Evolutionary conservation across 345 rosid species (phyloP).

Genomic region (Rubroshorea leprosula): DNA sequence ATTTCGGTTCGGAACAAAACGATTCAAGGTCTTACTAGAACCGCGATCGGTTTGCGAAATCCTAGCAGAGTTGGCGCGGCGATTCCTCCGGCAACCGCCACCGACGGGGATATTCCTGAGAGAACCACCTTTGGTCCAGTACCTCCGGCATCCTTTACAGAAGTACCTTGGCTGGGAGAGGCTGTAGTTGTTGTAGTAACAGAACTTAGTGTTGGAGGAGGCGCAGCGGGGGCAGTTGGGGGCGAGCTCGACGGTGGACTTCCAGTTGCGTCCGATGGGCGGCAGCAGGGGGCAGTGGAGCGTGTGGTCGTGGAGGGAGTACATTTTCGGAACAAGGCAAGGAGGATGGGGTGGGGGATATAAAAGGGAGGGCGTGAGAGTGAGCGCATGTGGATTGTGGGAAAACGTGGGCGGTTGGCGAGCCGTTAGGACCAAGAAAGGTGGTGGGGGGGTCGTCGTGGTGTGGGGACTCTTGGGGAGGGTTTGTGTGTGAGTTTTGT

Average conservation of each 20-base stretch:
- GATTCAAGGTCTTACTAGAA: background rate
- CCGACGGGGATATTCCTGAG: conserved; percentile 80
- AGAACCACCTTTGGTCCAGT: conserved; percentile 93
- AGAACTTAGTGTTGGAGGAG: conserved; percentile 81
- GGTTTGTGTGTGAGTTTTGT: background rate
- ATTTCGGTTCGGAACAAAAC: background rate
- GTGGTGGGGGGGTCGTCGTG: background rate
- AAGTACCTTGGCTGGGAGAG: conserved; percentile 85
- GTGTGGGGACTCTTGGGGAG: background rate
- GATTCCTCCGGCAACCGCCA: conserved; percentile 76
- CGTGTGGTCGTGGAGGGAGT: conserved; percentile 11
- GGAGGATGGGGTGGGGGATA: background rate
- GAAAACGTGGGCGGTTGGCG: conserved; percentile 70
- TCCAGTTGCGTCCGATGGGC: conserved; percentile 28
- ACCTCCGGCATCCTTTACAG: conserved; percentile 75
- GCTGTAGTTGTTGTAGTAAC: conserved; percentile 92
- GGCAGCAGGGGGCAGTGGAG: conserved; percentile 18
- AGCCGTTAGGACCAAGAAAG: conserved; percentile 40
- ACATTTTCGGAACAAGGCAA: conserved; percentile 14
- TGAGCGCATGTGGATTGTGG: conserved; percentile 35
- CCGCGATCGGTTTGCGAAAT: conserved; percentile 18
- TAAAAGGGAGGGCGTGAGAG: conserved; percentile 4
- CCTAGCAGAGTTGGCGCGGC: conserved; percentile 41
- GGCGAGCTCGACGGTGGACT: conserved; percentile 36
- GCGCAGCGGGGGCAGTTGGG: conserved; percentile 89